These are phyloP conservation scores for Pseudovirgaria hyperparasitica DNA, from an alignment of 2,329 filamentous ascomycete genomes.

Conservation along the genomic window DNA sequence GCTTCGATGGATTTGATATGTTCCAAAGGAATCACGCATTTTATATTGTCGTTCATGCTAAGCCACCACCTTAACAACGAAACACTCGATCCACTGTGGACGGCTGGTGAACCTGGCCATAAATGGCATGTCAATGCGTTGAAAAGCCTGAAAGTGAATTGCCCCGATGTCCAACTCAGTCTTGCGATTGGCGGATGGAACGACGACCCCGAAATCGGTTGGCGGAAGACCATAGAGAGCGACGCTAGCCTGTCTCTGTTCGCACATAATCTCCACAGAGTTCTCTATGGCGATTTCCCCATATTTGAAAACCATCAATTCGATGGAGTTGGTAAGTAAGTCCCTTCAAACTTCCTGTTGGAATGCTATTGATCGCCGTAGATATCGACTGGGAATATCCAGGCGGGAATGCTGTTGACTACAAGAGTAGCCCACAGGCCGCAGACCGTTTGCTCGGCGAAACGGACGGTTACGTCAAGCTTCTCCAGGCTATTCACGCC, in stretches of 20 bases:
- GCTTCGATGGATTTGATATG: no score
- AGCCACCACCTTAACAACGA: no score
- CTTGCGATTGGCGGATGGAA: slow-evolving; percentile 68
- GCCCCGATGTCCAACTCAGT: slow-evolving; percentile 47
- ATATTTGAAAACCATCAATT: no score
- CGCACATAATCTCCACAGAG: slow-evolving; percentile 49
- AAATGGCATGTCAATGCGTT: no score
- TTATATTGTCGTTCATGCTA: no score
- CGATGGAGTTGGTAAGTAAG: no score
- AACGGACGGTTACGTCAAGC: slow-evolving; percentile 47
- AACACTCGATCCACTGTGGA: no score
- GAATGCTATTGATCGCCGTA: slow-evolving; percentile 7
- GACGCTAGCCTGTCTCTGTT: slow-evolving; percentile 42
- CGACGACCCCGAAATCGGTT: slow-evolving; percentile 54
- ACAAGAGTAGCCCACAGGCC: slow-evolving; percentile 48
- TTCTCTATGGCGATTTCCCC: slow-evolving; percentile 52
- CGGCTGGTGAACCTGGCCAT: no score
- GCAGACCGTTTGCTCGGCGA: slow-evolving; percentile 46
- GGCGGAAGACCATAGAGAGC: slow-evolving; percentile 39
- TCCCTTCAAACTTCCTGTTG: neutral
- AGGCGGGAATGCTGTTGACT: slow-evolving; percentile 56
- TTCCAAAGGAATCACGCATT: no score
- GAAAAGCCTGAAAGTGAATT: no score
- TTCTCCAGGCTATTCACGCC: slow-evolving; percentile 45
- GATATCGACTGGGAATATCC: slow-evolving; percentile 58